Evolutionary conservation across 805 yeast species (phyloP).

Genomic region (Saturnispora zaruensis): DNA sequence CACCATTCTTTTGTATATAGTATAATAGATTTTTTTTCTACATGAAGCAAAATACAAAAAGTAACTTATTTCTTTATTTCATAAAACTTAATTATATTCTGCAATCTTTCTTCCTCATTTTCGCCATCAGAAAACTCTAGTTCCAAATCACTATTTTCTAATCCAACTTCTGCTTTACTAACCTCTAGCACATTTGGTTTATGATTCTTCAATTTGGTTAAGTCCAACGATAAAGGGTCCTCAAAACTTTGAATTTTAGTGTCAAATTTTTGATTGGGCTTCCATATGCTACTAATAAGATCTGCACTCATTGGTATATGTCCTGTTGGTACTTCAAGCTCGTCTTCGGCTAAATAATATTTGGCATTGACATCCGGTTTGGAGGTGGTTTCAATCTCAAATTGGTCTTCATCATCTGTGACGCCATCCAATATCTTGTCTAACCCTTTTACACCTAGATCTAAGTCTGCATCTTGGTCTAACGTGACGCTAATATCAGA

Average conservation of each 20-base stretch:
- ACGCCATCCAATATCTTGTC: slow-evolving; percentile 11
- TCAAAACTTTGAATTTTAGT: slow-evolving; percentile 4
- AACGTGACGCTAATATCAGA: neutral
- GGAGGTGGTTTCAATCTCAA: slow-evolving; percentile 36
- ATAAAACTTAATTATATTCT: slow-evolving; percentile 15
- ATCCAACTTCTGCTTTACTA: slow-evolving; percentile 5
- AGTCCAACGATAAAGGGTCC: slow-evolving; percentile 23
- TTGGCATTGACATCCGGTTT: neutral
- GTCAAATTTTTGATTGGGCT: neutral
- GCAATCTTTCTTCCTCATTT: slow-evolving; percentile 5
- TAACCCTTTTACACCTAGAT: neutral
- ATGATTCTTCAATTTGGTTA: slow-evolving; percentile 8
- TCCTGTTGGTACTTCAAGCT: slow-evolving; percentile 10
- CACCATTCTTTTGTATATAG: slow-evolving; percentile 1
- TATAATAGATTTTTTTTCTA: neutral
- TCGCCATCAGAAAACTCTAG: slow-evolving; percentile 22
- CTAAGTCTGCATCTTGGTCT: neutral
- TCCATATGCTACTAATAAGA: neutral
- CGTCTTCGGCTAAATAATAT: neutral
- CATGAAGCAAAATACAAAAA: neutral
- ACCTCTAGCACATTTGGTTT: neutral
- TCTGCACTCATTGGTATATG: neutral
- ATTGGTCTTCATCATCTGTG: slow-evolving; percentile 32
- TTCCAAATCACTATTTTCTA: slow-evolving; percentile 14
- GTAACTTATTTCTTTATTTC: slow-evolving; percentile 12